Percentiles rank a stretch among this genome's conserved stretches.
Evolutionary conservation across 148 eudicot genomes (phyloP).

Genomic region (Rhododendron molle): DNA sequence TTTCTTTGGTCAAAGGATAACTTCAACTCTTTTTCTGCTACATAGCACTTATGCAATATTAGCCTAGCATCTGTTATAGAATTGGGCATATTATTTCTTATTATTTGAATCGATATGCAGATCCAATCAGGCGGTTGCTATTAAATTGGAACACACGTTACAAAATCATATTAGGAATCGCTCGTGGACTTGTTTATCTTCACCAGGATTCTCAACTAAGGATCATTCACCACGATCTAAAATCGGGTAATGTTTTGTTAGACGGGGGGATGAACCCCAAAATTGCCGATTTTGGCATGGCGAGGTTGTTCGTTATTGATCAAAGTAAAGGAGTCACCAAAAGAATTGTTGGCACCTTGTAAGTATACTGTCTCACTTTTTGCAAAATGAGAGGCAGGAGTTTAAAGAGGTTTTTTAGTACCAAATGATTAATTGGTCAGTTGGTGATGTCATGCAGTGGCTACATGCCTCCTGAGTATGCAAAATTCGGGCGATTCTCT

Average conservation of each 20-base stretch:
- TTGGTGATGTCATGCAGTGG: not conserved
- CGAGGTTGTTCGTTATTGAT: constrained; percentile 30
- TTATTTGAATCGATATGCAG: constrained; percentile 2
- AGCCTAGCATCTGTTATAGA: not conserved
- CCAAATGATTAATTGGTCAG: not conserved
- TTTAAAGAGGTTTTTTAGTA: not conserved
- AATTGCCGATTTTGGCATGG: constrained; percentile 50
- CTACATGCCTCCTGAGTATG: constrained; percentile 51
- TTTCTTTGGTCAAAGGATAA: not conserved
- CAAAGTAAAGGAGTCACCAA: constrained; percentile 24
- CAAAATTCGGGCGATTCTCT: constrained; percentile 29
- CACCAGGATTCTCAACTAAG: constrained; percentile 36
- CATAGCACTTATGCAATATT: not conserved
- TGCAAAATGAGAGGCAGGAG: too few relatives aligned
- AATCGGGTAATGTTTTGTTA: constrained; percentile 35
- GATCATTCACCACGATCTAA: constrained; percentile 40
- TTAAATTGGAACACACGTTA: constrained; percentile 28
- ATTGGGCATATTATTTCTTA: not conserved
- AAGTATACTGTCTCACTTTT: not conserved
- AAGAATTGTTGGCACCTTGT: constrained; percentile 33
- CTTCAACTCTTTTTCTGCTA: not conserved
- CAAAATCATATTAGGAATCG: constrained; percentile 35
- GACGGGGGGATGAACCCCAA: constrained; percentile 34
- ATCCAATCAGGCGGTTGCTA: constrained; percentile 11
- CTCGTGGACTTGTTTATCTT: constrained; percentile 33